phyloP scores from a whole-genome alignment of 2,329 filamentous ascomycete species.

The Trematosphaeria pertusa region DNA sequence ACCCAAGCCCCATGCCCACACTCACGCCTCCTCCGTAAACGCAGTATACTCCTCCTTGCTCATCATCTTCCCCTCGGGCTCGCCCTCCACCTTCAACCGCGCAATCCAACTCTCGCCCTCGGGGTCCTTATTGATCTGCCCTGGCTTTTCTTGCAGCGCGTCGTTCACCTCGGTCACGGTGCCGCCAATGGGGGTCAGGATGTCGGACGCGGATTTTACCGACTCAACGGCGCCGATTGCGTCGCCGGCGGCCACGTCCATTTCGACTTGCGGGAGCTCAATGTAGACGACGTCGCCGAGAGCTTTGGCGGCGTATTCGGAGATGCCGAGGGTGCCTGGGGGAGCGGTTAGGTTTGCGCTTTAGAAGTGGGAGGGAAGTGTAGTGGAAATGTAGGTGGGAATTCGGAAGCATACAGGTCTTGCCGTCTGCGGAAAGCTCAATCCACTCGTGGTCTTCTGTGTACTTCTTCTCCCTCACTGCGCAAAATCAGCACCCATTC shows the following conservation, averaged over 20 bases:
- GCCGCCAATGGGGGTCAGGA: slow-evolving; percentile 86
- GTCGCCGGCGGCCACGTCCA: slow-evolving; percentile 77
- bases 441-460: slow-evolving; percentile 99
- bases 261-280: slow-evolving; percentile 79
- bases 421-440: slow-evolving; percentile 82
- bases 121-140: slow-evolving; percentile 85
- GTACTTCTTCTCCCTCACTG: slow-evolving; percentile 79
- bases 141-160: slow-evolving; percentile 81
- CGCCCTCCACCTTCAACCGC: slow-evolving; percentile 80
- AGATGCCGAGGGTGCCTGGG: slow-evolving; percentile 78
- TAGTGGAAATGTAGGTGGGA: background rate
- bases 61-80: slow-evolving; percentile 69
- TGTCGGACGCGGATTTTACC: slow-evolving; percentile 97
- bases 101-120: slow-evolving; percentile 94
- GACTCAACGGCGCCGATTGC: slow-evolving; percentile 94
- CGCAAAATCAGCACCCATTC: slow-evolving; percentile 19
- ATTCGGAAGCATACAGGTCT: slow-evolving; percentile 67
- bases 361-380: slow-evolving; percentile 7
- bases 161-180: slow-evolving; percentile 77
- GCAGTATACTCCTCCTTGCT: slow-evolving; percentile 77
- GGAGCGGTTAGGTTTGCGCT: slow-evolving; percentile 10
- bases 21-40: slow-evolving; percentile 65
- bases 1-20: too few species aligned
- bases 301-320: slow-evolving; percentile 86
- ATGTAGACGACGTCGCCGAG: slow-evolving; percentile 98